These are phyloP conservation scores for Spathaspora sp. DNA, from an alignment of 805 yeast genomes.

Conservation along the genomic window DNA sequence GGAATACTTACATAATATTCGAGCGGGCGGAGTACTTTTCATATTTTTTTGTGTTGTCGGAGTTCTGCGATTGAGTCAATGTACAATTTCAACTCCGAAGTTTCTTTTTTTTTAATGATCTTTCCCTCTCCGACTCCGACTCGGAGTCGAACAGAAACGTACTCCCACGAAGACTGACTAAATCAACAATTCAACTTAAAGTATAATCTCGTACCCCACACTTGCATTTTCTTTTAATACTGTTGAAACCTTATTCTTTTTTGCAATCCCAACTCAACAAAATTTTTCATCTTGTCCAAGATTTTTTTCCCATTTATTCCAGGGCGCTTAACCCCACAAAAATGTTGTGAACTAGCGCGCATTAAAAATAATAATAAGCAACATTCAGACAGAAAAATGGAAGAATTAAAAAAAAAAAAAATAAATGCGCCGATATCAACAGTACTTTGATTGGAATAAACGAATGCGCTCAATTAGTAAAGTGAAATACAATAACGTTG, in stretches of 20 bases:
- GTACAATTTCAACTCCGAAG: not conserved
- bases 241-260: not conserved
- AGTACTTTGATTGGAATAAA: not conserved
- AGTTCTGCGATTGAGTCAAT: not conserved
- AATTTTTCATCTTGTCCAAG: not conserved
- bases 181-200: too few species aligned
- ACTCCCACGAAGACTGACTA: too few species aligned
- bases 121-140: not conserved
- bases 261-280: not conserved
- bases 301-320: not conserved
- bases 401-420: not conserved
- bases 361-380: not conserved
- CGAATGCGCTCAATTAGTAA: not conserved
- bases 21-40: not conserved
- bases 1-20: not conserved
- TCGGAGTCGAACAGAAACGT: too few species aligned
- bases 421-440: not conserved
- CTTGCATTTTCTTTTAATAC: too few species aligned
- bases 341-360: not conserved
- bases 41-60: not conserved
- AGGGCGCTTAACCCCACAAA: not conserved
- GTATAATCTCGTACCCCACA: too few species aligned
- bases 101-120: not conserved
- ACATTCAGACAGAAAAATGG: not conserved
- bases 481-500: not conserved